phyloP scores from a whole-genome alignment of 1,139 yeast species.

The Candida sp. region DNA sequence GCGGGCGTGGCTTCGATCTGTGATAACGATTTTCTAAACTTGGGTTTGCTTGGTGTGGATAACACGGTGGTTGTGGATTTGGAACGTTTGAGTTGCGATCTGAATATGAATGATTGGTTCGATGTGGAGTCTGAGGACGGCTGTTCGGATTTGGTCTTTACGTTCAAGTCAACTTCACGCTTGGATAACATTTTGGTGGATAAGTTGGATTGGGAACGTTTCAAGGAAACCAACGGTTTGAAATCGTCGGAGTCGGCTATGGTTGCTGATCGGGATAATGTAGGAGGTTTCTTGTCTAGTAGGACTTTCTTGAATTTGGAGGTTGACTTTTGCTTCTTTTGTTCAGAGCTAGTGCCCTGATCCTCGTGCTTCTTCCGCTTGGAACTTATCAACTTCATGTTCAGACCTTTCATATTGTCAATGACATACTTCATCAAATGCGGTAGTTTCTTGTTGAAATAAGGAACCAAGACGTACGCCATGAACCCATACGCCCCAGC shows the following conservation, averaged over 20 bases:
- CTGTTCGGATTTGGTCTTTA: conserved; percentile 6
- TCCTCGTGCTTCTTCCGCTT: conserved; percentile 7
- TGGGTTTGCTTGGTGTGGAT: conserved; percentile 27
- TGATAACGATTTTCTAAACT: conserved; percentile 18
- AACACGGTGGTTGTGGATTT: conserved; percentile 20
- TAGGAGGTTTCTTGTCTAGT: conserved; percentile 11
- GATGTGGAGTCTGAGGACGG: not conserved
- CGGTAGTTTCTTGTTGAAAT: conserved; percentile 54
- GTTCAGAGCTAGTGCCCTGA: conserved; percentile 1
- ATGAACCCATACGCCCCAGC: conserved; percentile 52
- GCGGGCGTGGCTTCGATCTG: conserved; percentile 35
- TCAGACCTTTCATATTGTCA: conserved; percentile 53
- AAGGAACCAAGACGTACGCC: conserved; percentile 58
- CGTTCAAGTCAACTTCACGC: conserved; percentile 49
- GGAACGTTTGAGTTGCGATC: conserved; percentile 25
- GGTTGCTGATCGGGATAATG: conserved; percentile 10
- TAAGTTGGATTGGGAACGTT: conserved; percentile 47
- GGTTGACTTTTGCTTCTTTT: not conserved
- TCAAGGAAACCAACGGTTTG: conserved; percentile 36
- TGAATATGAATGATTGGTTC: conserved; percentile 26
- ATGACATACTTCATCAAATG: conserved; percentile 49
- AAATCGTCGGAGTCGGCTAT: conserved; percentile 20
- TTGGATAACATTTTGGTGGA: conserved; percentile 42
- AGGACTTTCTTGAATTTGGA: conserved; percentile 15
- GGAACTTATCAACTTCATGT: conserved; percentile 26